phyloP scores from a whole-genome alignment of 176 grass and related monocot species.

The Ananas comosus region DNA sequence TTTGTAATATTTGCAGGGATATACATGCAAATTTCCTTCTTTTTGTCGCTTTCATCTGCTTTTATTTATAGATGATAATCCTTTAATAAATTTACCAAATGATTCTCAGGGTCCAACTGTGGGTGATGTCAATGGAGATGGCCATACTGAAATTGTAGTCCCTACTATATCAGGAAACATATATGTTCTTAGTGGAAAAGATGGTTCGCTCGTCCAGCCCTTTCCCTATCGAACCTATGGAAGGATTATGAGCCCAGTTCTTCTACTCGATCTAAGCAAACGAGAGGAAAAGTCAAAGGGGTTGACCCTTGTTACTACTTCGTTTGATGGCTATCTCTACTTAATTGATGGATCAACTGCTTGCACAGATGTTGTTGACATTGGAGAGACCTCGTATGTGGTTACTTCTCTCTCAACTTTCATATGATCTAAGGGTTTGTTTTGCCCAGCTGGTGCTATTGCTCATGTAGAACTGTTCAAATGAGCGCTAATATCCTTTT shows the following conservation, averaged over 20 bases:
- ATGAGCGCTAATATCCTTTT: too few relatives aligned
- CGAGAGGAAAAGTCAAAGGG: slow-evolving; percentile 42
- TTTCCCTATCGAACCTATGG: slow-evolving; percentile 89
- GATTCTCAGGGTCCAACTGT: slow-evolving; percentile 74
- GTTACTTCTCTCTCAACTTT: slow-evolving; percentile 12
- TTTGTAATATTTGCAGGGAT: background rate
- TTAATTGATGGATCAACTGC: slow-evolving; percentile 84
- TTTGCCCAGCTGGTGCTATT: background rate
- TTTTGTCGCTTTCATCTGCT: background rate
- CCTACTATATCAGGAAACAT: slow-evolving; percentile 83
- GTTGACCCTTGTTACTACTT: slow-evolving; percentile 74
- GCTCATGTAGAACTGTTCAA: too few relatives aligned
- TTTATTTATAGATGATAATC: background rate
- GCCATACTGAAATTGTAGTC: slow-evolving; percentile 67
- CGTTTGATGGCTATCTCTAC: slow-evolving; percentile 93
- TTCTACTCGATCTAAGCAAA: slow-evolving; percentile 72
- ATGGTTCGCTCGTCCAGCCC: slow-evolving; percentile 56
- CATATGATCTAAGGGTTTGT: slow-evolving; percentile 7
- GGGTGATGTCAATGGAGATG: slow-evolving; percentile 92
- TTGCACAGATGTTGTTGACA: slow-evolving; percentile 90
- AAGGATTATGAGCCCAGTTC: slow-evolving; percentile 79
- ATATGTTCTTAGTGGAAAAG: slow-evolving; percentile 88
- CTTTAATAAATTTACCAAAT: slow-evolving; percentile 4
- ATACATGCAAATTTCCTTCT: background rate
- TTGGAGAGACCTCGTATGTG: slow-evolving; percentile 87